phyloP scores from a whole-genome alignment of 306 rosid genomes.

The Vigna trinervia region DNA sequence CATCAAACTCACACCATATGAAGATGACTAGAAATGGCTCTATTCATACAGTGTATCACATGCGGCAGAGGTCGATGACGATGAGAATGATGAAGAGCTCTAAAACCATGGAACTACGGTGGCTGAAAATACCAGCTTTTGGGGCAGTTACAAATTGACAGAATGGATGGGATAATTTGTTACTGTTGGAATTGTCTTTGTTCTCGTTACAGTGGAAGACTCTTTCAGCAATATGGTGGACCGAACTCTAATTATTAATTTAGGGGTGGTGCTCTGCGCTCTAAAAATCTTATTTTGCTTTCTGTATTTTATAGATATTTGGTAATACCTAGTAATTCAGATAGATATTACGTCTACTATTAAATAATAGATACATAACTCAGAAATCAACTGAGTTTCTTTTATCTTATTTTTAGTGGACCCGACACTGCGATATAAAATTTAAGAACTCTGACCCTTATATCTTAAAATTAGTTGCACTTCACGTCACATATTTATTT shows the following conservation, averaged over 20 bases:
- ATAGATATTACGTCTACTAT: not conserved
- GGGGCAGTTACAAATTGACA: not conserved
- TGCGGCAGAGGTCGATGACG: conserved; percentile 41
- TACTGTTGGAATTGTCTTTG: conserved; percentile 23
- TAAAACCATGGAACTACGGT: conserved; percentile 41
- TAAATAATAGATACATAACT: not conserved
- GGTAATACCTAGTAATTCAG: not conserved
- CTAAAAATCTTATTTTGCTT: not conserved
- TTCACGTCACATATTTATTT: not conserved
- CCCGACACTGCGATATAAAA: not conserved
- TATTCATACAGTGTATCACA: conserved; percentile 55
- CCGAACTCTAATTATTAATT: conserved; percentile 30
- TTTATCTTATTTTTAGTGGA: not conserved
- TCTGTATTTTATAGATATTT: not conserved
- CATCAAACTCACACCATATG: not conserved
- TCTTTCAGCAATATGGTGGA: conserved; percentile 13
- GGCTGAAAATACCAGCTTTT: conserved; percentile 31
- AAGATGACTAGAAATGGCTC: conserved; percentile 23
- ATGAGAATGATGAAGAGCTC: conserved; percentile 64
- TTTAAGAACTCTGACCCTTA: not conserved
- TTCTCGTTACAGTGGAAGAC: not conserved
- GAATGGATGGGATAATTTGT: conserved; percentile 20
- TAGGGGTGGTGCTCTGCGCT: not conserved
- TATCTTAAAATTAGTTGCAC: not conserved
- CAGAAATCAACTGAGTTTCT: not conserved